Conservation (phyloP, 345 rosid species). For the Brassica cretica region DNA sequence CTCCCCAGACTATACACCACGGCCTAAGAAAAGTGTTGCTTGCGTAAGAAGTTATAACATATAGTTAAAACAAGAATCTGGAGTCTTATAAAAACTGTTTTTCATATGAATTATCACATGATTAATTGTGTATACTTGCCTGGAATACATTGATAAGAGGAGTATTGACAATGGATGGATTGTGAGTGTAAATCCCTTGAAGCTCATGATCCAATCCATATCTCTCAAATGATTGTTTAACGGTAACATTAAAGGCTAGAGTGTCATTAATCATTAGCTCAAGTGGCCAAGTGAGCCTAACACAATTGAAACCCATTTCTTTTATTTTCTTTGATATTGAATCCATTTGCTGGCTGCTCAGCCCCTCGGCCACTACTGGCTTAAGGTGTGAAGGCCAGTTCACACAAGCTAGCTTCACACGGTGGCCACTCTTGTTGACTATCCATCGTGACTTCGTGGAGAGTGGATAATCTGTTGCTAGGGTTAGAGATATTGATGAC, state of each 20-base stretch:
- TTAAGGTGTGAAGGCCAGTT: slow-evolving; percentile 74
- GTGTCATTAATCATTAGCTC: slow-evolving; percentile 60
- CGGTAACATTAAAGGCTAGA: slow-evolving; percentile 50
- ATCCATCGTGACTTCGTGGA: slow-evolving; percentile 60
- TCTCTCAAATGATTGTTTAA: slow-evolving; percentile 58
- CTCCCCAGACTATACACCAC: slow-evolving; percentile 71
- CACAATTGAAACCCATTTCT: slow-evolving; percentile 67
- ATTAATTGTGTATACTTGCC: slow-evolving; percentile 41
- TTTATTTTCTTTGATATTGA: slow-evolving; percentile 40
- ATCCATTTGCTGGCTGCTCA: slow-evolving; percentile 64
- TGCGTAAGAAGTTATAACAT: slow-evolving; percentile 7
- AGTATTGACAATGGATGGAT: slow-evolving; percentile 69
- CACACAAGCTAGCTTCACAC: slow-evolving; percentile 70
- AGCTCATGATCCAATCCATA: slow-evolving; percentile 62
- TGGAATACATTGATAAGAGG: slow-evolving; percentile 67
- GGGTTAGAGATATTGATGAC: slow-evolving; percentile 4
- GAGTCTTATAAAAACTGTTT: not conserved
- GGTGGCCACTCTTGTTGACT: slow-evolving; percentile 47
- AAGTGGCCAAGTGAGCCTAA: slow-evolving; percentile 74
- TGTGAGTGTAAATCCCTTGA: slow-evolving; percentile 63
- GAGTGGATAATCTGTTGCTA: slow-evolving; percentile 42
- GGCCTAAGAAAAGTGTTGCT: slow-evolving; percentile 39
- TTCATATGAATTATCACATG: not conserved
- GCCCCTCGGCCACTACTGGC: slow-evolving; percentile 70
- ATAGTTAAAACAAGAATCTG: not conserved